Evolutionary conservation across 345 rosid species (phyloP).

Genomic region (Hibiscus mutabilis): DNA sequence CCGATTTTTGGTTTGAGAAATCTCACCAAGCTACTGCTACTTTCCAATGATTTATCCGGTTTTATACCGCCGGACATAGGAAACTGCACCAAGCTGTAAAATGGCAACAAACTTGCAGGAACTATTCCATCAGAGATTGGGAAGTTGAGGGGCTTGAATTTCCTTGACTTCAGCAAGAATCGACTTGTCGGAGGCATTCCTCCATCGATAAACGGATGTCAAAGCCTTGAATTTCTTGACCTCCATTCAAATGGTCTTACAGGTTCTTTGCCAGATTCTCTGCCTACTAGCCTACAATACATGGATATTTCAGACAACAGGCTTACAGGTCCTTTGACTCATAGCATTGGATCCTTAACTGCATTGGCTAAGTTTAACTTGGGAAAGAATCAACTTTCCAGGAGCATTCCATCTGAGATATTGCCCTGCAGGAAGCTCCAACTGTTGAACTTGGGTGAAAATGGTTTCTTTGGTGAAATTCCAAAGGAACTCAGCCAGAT

Average conservation of each 20-base stretch:
- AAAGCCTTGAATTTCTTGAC: constrained; percentile 66
- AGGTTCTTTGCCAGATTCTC: constrained; percentile 54
- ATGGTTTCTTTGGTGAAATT: constrained; percentile 63
- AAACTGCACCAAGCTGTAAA: constrained; percentile 55
- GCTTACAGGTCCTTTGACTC: constrained; percentile 51
- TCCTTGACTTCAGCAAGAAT: constrained; percentile 65
- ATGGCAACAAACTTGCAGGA: constrained; percentile 21
- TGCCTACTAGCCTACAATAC: constrained; percentile 61
- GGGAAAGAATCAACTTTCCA: constrained; percentile 59
- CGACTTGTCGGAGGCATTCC: constrained; percentile 64
- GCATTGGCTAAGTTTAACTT: constrained; percentile 70
- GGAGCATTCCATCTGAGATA: constrained; percentile 63
- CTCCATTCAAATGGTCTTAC: constrained; percentile 72
- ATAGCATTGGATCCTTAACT: constrained; percentile 52
- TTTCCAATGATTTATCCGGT: constrained; percentile 73
- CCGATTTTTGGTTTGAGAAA: constrained; percentile 66
- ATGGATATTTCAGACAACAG: constrained; percentile 70
- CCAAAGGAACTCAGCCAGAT: constrained; percentile 69
- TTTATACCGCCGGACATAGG: constrained; percentile 75
- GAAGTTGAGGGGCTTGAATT: constrained; percentile 57
- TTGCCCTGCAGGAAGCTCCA: constrained; percentile 63
- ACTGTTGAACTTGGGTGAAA: constrained; percentile 63
- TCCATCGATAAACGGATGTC: constrained; percentile 44
- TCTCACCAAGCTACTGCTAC: constrained; percentile 71
- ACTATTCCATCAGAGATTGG: constrained; percentile 74